These are phyloP conservation scores for Bonia amplexicaulis DNA, from an alignment of 176 grass and related monocot species.

Conservation along the genomic window DNA sequence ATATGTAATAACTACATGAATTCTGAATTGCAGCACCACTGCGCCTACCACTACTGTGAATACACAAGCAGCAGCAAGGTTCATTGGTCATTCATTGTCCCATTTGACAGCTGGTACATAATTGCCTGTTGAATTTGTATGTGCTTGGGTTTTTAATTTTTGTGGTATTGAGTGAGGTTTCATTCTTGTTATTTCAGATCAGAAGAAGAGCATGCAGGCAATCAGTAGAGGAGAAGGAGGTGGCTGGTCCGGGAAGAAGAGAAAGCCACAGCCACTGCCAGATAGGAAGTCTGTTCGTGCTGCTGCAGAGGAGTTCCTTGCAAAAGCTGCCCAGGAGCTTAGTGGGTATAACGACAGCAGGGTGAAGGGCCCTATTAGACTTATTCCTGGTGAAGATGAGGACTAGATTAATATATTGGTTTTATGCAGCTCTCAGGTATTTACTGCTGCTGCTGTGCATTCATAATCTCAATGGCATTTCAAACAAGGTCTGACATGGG, in stretches of 20 bases:
- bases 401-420: constrained; percentile 39
- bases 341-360: constrained; percentile 35
- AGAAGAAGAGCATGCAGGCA: constrained; percentile 63
- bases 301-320: constrained; percentile 82
- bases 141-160: not conserved
- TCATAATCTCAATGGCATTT: not conserved
- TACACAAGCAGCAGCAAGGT: too few species aligned
- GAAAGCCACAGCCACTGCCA: constrained; percentile 44
- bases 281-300: constrained; percentile 57
- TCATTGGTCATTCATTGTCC: too few species aligned
- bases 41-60: constrained; percentile 33
- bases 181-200: constrained; percentile 54
- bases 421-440: constrained; percentile 26
- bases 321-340: constrained; percentile 83
- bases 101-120: too few species aligned
- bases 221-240: constrained; percentile 62
- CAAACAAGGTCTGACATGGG: not conserved
- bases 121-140: too few species aligned
- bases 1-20: constrained; percentile 4
- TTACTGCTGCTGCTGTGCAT: constrained; percentile 8
- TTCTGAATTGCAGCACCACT: constrained; percentile 66
- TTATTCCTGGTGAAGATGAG: constrained; percentile 53
- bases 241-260: constrained; percentile 63
- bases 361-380: constrained; percentile 66
- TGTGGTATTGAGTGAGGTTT: constrained; percentile 16